These are phyloP conservation scores for Favolaschia claudopus DNA, from an alignment of 768 basidiomycete genomes.

Conservation along the genomic window DNA sequence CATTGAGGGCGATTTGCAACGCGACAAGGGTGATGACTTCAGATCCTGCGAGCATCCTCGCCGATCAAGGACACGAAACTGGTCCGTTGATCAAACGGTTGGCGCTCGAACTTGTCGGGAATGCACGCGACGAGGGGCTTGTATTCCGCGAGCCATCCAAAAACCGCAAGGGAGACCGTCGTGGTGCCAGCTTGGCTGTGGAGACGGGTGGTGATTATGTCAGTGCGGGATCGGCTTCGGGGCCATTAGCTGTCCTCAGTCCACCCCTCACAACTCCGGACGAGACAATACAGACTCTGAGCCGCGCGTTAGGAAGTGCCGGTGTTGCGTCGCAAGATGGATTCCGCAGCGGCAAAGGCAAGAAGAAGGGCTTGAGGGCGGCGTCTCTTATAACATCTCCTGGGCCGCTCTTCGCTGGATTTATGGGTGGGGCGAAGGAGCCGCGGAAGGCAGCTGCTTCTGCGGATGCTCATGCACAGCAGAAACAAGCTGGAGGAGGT, in stretches of 20 bases:
- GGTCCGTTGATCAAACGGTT: conserved; percentile 65
- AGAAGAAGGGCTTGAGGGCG: conserved; percentile 36
- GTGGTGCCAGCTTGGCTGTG: too few species aligned
- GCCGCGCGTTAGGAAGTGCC: conserved; percentile 50
- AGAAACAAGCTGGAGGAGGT: conserved; percentile 35
- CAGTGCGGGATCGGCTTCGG: conserved; percentile 33
- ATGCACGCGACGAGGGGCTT: conserved; percentile 70
- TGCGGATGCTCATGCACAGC: conserved; percentile 26
- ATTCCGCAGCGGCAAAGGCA: conserved; percentile 14
- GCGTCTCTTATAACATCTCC: conserved; percentile 48
- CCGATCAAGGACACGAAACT: conserved; percentile 73
- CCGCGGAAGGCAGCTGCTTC: conserved; percentile 27
- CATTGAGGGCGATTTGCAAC: conserved; percentile 78
- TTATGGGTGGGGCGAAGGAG: conserved; percentile 62
- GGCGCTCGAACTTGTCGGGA: conserved; percentile 72
- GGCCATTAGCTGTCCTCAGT: conserved; percentile 53
- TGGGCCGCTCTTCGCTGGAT: conserved; percentile 67
- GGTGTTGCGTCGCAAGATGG: conserved; percentile 17
- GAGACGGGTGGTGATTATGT: conserved; percentile 34
- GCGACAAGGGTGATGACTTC: conserved; percentile 90
- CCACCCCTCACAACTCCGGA: conserved; percentile 39
- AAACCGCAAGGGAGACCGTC: conserved; percentile 53
- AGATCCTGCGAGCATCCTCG: conserved; percentile 76
- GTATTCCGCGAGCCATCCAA: conserved; percentile 56
- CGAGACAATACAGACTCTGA: conserved; percentile 55